Conservation (phyloP, 257 asterid species). For the Penstemon barbatus region DNA sequence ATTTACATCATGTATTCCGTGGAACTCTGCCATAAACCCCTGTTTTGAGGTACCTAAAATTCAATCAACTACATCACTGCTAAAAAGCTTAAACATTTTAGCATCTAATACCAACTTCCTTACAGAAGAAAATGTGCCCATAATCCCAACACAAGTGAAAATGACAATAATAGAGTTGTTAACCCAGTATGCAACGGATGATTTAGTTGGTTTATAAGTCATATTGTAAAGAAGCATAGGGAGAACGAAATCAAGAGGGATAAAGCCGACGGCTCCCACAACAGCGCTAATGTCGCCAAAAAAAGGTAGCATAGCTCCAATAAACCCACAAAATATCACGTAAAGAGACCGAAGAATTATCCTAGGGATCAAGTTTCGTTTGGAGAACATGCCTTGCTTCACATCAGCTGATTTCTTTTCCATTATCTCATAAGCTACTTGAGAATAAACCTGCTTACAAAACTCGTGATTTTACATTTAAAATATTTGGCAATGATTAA, state of each 20-base stretch:
- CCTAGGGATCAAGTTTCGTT: constrained; percentile 79
- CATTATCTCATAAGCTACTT: constrained; percentile 95
- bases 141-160: constrained; percentile 74
- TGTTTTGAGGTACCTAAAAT: too few species aligned
- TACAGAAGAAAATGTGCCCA: constrained; percentile 78
- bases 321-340: constrained; percentile 66
- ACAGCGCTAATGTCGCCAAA: constrained; percentile 90
- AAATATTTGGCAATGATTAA: too few species aligned
- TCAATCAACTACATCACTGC: constrained; percentile 73
- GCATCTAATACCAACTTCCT: constrained; percentile 83
- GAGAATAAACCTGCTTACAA: constrained; percentile 72
- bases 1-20: too few species aligned
- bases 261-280: constrained; percentile 96
- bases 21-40: too few species aligned
- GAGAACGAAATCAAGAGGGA: constrained; percentile 86
- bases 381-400: constrained; percentile 67
- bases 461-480: too few species aligned
- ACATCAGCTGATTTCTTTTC: constrained; percentile 89
- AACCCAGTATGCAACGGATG: constrained; percentile 60
- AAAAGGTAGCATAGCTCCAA: constrained; percentile 97
- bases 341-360: constrained; percentile 70
- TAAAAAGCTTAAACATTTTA: constrained; percentile 66
- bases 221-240: constrained; percentile 97
- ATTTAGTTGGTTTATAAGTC: constrained; percentile 57
- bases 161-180: constrained; percentile 61